Evolutionary conservation across 768 basidiomycete species (phyloP), one percentile per base, ranked within the genome.

Genomic region (Wakefieldia striispora): DNA sequence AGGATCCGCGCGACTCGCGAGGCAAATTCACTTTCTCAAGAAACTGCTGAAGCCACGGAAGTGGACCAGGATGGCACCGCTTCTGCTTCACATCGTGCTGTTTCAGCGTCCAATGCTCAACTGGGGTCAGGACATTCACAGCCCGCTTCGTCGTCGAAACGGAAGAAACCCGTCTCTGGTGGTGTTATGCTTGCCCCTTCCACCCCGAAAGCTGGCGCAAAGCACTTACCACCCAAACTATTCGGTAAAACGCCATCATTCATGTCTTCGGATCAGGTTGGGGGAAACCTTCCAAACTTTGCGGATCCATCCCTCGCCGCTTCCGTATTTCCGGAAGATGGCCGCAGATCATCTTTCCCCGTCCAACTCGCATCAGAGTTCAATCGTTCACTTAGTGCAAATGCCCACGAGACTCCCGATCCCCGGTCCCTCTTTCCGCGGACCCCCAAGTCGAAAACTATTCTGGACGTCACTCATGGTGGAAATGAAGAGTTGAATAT

Each of bases 1-100:
- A 61, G 53, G 39, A 65, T 70, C n/a, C 59, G 53, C 27, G 59
- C 63, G 16, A 51, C 66, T 46, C 37, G 31, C 20, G 39, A 55
- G 38, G 43, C 45, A n/a, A 43, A 35, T 34, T 19, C 31, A 12
- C 11, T 23, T 14, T 6, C 43, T 7, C 12, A 44, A 29, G 47
- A 23, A n/a, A 24, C 12, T 3, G 27, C 13, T 3, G 21, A 20
- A 10, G 4, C 20, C n/a, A 47, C 41, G 51, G 40, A 29, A 23
- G 51, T 46, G 48, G 47, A 51, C 21, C 19, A 45, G 1, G 44
- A 46, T 42, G 43, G 20, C 29, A 37, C 19, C 13, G 38, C 29
- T 20, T 26, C 31, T 31, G 23, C 47, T 9, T 20, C 41, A 14
- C 46, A 39, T 44, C 33, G 2, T 9, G 19, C 37, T 37, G 14